Base-by-base conservation (phyloP, 2,329 filamentous ascomycete genomes). In the Colletotrichum noveboracense region DNA sequence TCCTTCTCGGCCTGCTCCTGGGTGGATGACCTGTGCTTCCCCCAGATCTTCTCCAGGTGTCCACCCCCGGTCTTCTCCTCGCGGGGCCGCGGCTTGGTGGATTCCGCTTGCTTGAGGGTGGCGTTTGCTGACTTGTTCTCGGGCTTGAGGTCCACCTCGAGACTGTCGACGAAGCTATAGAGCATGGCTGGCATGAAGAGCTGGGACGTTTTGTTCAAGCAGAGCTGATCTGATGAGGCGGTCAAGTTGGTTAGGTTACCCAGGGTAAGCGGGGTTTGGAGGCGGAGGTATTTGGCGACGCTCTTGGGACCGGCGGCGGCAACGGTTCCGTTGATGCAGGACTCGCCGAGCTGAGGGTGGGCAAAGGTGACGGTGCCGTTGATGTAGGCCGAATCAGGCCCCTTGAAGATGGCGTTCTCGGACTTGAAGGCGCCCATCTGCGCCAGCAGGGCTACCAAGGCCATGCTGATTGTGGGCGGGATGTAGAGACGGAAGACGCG, bases 391-490 rank as follows among this genome's bases (percentile, higher is more conserved):
- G 84, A 86, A 77, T 86, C 85, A 3, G 80, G 82, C 0, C 84
- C 85, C 66, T 82, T 81, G 80, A 80, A 86, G 30, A 86, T 82
- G 66, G 79, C 78, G 7, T 78, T 72, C 65, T 86, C 84, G 7
- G 83, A 81, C 36, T 79, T 80, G 77, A 86, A 86, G 4, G 77
- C 83, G 30, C 84, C 84, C 66, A 82, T 74, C 77, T 86, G 85
- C 7, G 84, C 85, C 10, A 86, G 79, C 61, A 86, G 65, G 6
- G 84, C 83, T 7, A 86, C 84, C 13, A 84, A 30, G 70, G 85
- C 82, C 83, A 86, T 86, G 79, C 83, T 85, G 70, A 86, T 82
- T 16, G 84, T 85, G 48, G 84, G 83, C 7, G 85, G 85, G 12
- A 85, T 81, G 74, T 85, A 86, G 14, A 86, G 83, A 7, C 85